Base-by-base conservation (phyloP, 1,284 basidiomycete species). In the Peniophora sp. region DNA sequence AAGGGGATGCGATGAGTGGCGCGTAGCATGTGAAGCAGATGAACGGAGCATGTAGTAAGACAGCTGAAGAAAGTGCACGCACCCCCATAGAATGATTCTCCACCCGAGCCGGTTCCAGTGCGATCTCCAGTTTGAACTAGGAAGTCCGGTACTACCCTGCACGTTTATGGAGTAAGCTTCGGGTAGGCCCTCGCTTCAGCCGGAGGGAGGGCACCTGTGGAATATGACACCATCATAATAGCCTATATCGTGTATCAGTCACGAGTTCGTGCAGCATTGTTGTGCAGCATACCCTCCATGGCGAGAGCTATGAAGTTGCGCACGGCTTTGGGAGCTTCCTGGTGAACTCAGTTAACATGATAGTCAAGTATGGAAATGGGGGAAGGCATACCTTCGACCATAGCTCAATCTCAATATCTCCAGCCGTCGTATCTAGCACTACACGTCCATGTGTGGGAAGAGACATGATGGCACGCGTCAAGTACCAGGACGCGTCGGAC, bases 221-320 rank as follows among this genome's bases (percentile, higher is more conserved):
- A 97, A 98, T 52, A 95, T 87, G 49, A 92, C 84, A 39, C 88
- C 87, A 59, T 99, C 96, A 68, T 98, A 99, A 68, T 97, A 98
- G 5, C 95, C 92, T 93, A 61, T 3, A 41, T 5, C 37, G n/a
- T 17, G 42, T 1, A 41, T 50, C 47, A 34, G 3, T 35, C 23
- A 47, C 3, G 50, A 47, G 45, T 23, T 45, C 20, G n/a, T 22
- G 34, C 15, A 11, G 15, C 3, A 22, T 22, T 35, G 15, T 12
- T 23, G 50, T 47, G 55, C 61, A 49, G 73, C 82, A 58, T 60
- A 88, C 90, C 93, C 74, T 96, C 93, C 79, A 97, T 88, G 0
- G 89, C 82, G 27, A 96, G 74, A 15, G 89, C 83, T 47, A 97
- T 74, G 66, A 96, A 93, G 72, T 98, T 99, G 42, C 94, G 81